Evolutionary conservation across 1,284 basidiomycete species (phyloP).

Genomic region (Boletus sp.): DNA sequence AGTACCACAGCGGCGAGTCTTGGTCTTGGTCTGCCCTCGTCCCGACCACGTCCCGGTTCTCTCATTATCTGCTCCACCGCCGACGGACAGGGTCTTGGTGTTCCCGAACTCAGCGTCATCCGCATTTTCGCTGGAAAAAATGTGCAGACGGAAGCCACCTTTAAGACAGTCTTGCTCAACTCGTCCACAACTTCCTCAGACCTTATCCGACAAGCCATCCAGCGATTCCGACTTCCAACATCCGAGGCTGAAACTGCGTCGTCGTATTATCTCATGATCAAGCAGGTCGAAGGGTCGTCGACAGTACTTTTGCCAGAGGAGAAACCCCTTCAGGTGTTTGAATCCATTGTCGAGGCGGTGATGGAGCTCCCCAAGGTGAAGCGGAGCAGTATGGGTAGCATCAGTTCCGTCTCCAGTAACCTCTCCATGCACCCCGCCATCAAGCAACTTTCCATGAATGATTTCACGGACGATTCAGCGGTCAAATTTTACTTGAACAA

Average conservation of each 20-base stretch:
- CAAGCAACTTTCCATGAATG: conserved; percentile 88
- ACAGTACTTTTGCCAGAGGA: conserved; percentile 68
- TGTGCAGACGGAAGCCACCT: conserved; percentile 88
- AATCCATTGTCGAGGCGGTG: conserved; percentile 75
- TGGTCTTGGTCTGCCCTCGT: conserved; percentile 48
- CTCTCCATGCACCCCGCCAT: conserved; percentile 93
- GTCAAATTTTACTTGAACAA: conserved; percentile 95
- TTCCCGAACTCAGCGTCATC: conserved; percentile 89
- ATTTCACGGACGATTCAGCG: conserved; percentile 93
- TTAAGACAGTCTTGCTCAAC: conserved; percentile 95
- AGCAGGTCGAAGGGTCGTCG: conserved; percentile 84
- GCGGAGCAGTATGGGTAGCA: conserved; percentile 88
- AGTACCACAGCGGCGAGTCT: conserved; percentile 34
- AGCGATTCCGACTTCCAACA: conserved; percentile 81
- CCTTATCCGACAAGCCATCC: conserved; percentile 86
- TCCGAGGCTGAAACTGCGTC: conserved; percentile 49
- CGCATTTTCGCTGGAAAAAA: conserved; percentile 91
- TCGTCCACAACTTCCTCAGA: conserved; percentile 79
- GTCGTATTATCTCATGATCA: conserved; percentile 89
- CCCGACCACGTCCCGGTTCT: conserved; percentile 65
- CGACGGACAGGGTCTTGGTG: conserved; percentile 58
- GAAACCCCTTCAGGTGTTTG: conserved; percentile 83
- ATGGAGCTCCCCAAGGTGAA: conserved; percentile 84
- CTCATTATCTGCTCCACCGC: conserved; percentile 59
- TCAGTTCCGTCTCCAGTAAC: conserved; percentile 88